Evolutionary conservation across 129 eudicot genomes (phyloP).

Genomic region (Tagetes patula): DNA sequence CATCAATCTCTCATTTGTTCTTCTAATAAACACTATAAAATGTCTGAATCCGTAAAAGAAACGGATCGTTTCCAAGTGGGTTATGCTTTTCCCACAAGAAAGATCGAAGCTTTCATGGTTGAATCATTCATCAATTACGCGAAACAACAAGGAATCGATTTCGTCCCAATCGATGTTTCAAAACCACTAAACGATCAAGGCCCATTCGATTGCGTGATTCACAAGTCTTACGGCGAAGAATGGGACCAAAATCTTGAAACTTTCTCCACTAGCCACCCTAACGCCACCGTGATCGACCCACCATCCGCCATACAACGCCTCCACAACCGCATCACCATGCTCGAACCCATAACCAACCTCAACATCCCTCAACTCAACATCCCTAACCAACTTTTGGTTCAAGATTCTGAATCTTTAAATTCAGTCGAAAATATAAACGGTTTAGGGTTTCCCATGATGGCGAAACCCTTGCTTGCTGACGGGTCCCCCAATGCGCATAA

Average conservation of each 20-base stretch:
- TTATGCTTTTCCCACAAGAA: slow-evolving; percentile 64
- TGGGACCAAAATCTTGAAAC: slow-evolving; percentile 50
- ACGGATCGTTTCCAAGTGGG: slow-evolving; percentile 44
- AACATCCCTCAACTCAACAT: slow-evolving; percentile 22
- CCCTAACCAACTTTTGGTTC: slow-evolving; percentile 29
- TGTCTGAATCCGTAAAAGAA: slow-evolving; percentile 22
- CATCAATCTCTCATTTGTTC: neutral
- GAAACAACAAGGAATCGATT: slow-evolving; percentile 42
- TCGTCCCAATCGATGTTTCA: slow-evolving; percentile 42
- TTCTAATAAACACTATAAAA: slow-evolving; percentile 2
- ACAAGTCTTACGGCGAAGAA: slow-evolving; percentile 49
- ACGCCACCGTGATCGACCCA: slow-evolving; percentile 47
- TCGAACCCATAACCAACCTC: slow-evolving; percentile 46
- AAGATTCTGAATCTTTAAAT: neutral
- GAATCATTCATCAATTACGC: slow-evolving; percentile 44
- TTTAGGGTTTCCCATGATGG: slow-evolving; percentile 57
- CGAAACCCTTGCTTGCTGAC: slow-evolving; percentile 57
- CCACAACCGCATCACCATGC: slow-evolving; percentile 71
- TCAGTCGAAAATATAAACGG: neutral
- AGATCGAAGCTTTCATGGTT: slow-evolving; percentile 47
- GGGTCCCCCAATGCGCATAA: slow-evolving; percentile 57
- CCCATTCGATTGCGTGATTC: slow-evolving; percentile 64
- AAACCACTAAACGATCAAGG: slow-evolving; percentile 51
- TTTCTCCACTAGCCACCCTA: slow-evolving; percentile 36
- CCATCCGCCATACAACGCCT: slow-evolving; percentile 49